Evolutionary conservation across 345 rosid species (phyloP).

Genomic region (Xanthoceras sorbifolium): DNA sequence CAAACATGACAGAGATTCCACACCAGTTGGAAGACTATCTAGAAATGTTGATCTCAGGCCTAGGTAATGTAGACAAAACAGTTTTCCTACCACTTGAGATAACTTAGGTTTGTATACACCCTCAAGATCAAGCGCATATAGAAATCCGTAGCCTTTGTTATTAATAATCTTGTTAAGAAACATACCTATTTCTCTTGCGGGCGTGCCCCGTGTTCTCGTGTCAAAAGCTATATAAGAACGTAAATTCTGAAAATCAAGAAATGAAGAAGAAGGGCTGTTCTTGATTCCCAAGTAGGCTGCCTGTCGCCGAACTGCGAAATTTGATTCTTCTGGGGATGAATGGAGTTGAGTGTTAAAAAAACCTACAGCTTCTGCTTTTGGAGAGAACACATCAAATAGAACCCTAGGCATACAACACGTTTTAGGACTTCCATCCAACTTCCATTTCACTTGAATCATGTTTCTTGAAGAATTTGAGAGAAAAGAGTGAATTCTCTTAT

Average conservation of each 20-base stretch:
- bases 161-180: constrained; percentile 15
- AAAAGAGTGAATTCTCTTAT: too few relatives aligned
- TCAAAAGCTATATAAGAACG: constrained; percentile 29
- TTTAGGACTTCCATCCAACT: constrained; percentile 26
- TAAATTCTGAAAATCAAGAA: neutral
- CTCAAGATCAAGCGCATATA: constrained; percentile 32
- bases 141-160: constrained; percentile 7
- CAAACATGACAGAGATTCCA: constrained; percentile 12
- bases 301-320: constrained; percentile 15
- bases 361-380: too few relatives aligned
- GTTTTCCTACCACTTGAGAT: neutral
- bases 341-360: too few relatives aligned
- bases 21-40: constrained; percentile 12
- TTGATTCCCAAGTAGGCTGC: constrained; percentile 14
- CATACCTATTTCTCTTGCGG: neutral
- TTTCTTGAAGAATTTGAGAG: too few relatives aligned
- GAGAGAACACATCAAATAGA: too few relatives aligned
- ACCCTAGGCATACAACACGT: too few relatives aligned
- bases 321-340: neutral
- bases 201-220: too few relatives aligned
- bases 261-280: neutral
- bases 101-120: constrained; percentile 26
- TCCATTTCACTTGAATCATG: constrained; percentile 38
- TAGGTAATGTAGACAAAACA: constrained; percentile 25
- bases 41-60: constrained; percentile 27